Evolutionary conservation across 306 rosid species (phyloP), one percentile per base, ranked within the genome.

Genomic region (Fragaria ananassa): DNA sequence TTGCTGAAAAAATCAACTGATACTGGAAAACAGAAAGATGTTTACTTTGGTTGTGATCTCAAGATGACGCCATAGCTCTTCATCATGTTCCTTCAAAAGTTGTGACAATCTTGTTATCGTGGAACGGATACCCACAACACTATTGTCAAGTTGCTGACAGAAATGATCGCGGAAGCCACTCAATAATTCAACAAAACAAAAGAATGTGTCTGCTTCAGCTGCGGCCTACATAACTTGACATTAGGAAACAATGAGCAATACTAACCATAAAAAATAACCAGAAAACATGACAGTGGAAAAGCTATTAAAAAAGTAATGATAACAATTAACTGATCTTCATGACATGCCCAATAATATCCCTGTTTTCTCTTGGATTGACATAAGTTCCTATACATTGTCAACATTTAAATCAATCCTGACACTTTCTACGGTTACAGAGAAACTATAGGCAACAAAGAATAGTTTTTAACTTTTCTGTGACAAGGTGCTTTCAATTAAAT

Each of bases 61-160:
- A 75, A 96, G 99, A 86, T 96, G 99, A 82, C 98, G 99, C 99
- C 99, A 96, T 63, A 96, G 86, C 87, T 96, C 99, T 80, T 92
- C 99, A 80, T 96, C 99, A 58, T 96, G 96, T 85, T 92, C 93
- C 85, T 84, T 91, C 80, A 96, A 84, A 88, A 92, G 97, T 79
- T 91, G 97, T 53, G 99, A 96, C 82, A 96, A 78, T 72, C 79
- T 91, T 42, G 96, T 85, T 77, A 96, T 96, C 29, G 99, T 96
- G 85, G 99, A 81, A 62, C 99, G 98, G 72, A 96, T 96, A 85
- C 99, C 99, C 73, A 96, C 99, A 67, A 89, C 96, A 82, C 99
- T 96, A 75, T 96, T 92, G 84, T 96, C 99, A 23, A 96, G 92
- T 85, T 96, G 99, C 92, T 96, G 97, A 79, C 96, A 93, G 82